Conservation (phyloP, 345 rosid species). For the Salix viminalis region DNA sequence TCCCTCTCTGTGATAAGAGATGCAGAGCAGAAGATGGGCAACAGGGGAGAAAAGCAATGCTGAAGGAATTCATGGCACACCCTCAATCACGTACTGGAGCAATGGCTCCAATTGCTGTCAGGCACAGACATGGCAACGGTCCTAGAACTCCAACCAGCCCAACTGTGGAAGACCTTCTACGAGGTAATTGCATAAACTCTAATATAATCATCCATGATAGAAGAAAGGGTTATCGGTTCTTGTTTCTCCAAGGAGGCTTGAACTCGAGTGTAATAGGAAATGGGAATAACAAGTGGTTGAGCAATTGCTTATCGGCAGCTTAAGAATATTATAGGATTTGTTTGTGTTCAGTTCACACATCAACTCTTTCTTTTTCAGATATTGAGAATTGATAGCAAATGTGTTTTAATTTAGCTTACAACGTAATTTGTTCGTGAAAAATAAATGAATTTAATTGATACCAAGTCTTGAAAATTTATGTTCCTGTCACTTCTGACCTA, state of each 20-base stretch:
- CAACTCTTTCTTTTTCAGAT: background rate
- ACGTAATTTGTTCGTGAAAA: background rate
- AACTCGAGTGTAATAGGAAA: background rate
- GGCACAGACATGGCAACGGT: constrained; percentile 29
- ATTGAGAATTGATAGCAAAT: background rate
- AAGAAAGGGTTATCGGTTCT: background rate
- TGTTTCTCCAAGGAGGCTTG: background rate
- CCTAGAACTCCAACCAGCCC: constrained; percentile 35
- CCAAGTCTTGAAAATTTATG: background rate
- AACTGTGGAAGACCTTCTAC: constrained; percentile 39
- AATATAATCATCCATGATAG: background rate
- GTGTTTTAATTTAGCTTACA: background rate
- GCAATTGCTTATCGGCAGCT: background rate
- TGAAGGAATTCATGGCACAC: constrained; percentile 5
- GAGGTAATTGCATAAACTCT: constrained; percentile 32
- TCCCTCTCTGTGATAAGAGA: constrained; percentile 15
- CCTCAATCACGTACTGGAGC: constrained; percentile 25
- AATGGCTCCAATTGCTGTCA: constrained; percentile 27
- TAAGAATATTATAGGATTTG: background rate
- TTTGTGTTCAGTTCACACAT: background rate
- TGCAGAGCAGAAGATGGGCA: constrained; percentile 10
- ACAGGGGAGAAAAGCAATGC: constrained; percentile 5
- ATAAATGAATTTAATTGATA: background rate
- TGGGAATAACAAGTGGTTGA: background rate
- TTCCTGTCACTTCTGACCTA: background rate